Percentiles rank a stretch among this genome's conserved stretches.
phyloP scores from a whole-genome alignment of 129 eudicot genomes.

The Arctium lappa region DNA sequence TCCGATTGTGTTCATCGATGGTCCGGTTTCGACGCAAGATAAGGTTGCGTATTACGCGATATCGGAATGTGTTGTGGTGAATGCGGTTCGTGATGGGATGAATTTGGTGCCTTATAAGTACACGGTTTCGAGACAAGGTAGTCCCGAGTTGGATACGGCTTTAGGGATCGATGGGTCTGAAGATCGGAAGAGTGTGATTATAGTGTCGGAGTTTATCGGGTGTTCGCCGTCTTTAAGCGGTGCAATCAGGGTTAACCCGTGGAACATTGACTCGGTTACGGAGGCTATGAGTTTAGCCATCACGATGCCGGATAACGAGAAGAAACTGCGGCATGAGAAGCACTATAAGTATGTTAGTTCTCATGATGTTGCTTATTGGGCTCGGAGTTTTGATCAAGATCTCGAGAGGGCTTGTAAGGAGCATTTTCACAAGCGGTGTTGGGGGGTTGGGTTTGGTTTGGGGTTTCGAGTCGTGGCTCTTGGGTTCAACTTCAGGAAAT shows the following conservation, averaged over 20 bases:
- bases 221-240: constrained; percentile 95
- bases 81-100: constrained; percentile 97
- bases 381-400: constrained; percentile 81
- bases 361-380: constrained; percentile 90
- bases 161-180: constrained; percentile 33
- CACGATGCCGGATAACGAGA: constrained; percentile 56
- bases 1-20: constrained; percentile 75
- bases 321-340: constrained; percentile 76
- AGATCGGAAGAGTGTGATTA: constrained; percentile 62
- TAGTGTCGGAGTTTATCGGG: constrained; percentile 90
- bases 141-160: constrained; percentile 55
- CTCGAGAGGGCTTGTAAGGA: constrained; percentile 74
- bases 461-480: constrained; percentile 67
- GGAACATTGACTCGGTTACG: constrained; percentile 63
- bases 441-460: constrained; percentile 84
- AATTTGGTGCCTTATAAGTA: constrained; percentile 93
- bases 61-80: constrained; percentile 81
- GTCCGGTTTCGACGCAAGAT: constrained; percentile 68
- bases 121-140: constrained; percentile 70
- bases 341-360: constrained; percentile 81
- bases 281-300: constrained; percentile 61
- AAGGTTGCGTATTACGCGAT: constrained; percentile 76
- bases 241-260: constrained; percentile 86
- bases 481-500: constrained; percentile 74
- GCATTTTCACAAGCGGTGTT: constrained; percentile 64